Percentiles rank a stretch among this genome's conserved stretches.
phyloP scores from a whole-genome alignment of 1,284 basidiomycete genomes.

The Ustilago crameri region DNA sequence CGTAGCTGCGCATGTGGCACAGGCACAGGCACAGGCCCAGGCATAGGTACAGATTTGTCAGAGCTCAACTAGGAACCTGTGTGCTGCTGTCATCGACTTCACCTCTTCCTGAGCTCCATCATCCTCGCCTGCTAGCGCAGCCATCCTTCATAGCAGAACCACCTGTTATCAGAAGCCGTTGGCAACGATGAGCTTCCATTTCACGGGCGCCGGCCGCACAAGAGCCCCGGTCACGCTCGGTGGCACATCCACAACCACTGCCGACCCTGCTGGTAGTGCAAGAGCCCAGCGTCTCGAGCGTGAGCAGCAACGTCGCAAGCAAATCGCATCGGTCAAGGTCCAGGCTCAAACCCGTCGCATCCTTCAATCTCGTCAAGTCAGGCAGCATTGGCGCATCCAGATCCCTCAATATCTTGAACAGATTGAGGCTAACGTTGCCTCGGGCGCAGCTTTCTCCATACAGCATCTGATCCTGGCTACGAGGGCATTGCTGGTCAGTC shows the following conservation, averaged over 20 bases:
- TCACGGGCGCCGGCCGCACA: conserved; percentile 45
- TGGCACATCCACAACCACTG: conserved; percentile 27
- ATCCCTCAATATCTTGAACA: conserved; percentile 9
- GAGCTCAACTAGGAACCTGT: background rate
- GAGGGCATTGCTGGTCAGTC: conserved; percentile 22
- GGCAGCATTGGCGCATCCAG: conserved; percentile 17
- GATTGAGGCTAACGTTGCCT: conserved; percentile 1
- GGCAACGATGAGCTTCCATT: conserved; percentile 50
- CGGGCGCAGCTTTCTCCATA: background rate
- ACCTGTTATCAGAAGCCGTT: no score
- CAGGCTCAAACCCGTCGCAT: conserved; percentile 38
- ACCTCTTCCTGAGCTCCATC: background rate
- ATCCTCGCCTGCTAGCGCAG: background rate
- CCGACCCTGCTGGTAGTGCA: conserved; percentile 41
- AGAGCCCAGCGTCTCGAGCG: conserved; percentile 35
- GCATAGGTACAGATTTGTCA: no score
- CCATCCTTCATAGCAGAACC: no score
- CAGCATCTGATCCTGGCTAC: conserved; percentile 21
- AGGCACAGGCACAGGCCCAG: no score
- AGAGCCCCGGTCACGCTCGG: conserved; percentile 43
- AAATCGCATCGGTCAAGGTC: conserved; percentile 19
- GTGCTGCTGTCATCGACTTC: background rate
- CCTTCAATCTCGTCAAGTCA: conserved; percentile 17
- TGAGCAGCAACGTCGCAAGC: conserved; percentile 38
- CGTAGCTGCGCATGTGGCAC: background rate